phyloP scores from a whole-genome alignment of 257 asterid genomes.

The Hygrophila difformis region DNA sequence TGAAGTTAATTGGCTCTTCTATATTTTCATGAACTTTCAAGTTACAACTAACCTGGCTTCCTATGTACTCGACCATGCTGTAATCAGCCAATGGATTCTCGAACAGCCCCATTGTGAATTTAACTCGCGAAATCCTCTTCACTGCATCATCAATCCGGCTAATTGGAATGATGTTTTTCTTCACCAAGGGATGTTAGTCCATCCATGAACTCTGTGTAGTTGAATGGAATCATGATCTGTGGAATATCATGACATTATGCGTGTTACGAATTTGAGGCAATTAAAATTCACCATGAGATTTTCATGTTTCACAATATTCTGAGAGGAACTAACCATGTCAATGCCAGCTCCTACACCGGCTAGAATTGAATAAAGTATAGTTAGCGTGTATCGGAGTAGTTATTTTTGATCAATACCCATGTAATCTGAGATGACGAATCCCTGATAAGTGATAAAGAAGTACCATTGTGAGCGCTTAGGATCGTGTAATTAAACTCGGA shows the following conservation, averaged over 20 bases:
- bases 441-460: constrained; percentile 14
- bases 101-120: constrained; percentile 46
- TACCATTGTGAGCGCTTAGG: neutral
- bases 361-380: constrained; percentile 29
- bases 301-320: no score
- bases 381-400: constrained; percentile 23
- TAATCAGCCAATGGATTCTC: constrained; percentile 54
- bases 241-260: neutral
- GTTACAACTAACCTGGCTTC: constrained; percentile 30
- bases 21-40: neutral
- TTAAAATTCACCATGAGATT: no score
- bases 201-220: constrained; percentile 28
- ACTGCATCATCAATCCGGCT: constrained; percentile 64
- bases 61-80: constrained; percentile 29
- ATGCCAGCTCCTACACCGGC: constrained; percentile 33
- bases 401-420: constrained; percentile 29
- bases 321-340: constrained; percentile 26
- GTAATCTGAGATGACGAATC: constrained; percentile 35
- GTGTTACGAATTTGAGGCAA: neutral
- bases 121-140: constrained; percentile 48
- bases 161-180: constrained; percentile 22
- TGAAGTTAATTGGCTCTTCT: no score
- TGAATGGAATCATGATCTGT: constrained; percentile 28
- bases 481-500: neutral
- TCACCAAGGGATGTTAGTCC: constrained; percentile 24